These are phyloP conservation scores for Zymoseptoria pseudotritici DNA, from an alignment of 2,329 filamentous ascomycete genomes.

Conservation along the genomic window DNA sequence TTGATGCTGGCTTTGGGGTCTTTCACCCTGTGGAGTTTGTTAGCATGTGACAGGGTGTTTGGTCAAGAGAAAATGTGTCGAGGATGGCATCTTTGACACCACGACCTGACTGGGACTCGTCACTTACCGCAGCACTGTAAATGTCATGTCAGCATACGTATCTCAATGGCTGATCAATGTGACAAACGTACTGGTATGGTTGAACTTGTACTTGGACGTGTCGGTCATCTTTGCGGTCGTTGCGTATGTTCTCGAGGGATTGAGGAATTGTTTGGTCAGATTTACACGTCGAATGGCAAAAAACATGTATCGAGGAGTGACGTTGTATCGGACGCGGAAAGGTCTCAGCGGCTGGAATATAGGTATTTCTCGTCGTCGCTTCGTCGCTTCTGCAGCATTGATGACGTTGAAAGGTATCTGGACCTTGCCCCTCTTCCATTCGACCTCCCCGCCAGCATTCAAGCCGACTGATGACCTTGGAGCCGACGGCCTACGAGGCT, in stretches of 20 bases:
- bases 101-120: background rate
- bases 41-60: conserved; percentile 45
- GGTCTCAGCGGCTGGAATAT: background rate
- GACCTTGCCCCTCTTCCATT: background rate
- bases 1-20: conserved; percentile 78
- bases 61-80: background rate
- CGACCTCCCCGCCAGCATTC: background rate
- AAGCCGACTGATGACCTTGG: background rate
- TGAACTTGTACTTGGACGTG: conserved; percentile 57
- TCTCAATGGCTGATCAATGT: background rate
- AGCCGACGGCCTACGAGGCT: background rate
- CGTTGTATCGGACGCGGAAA: background rate
- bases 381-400: background rate
- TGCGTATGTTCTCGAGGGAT: conserved; percentile 6
- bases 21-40: conserved; percentile 65
- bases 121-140: background rate
- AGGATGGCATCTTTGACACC: background rate
- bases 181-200: conserved; percentile 42
- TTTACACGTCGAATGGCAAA: conserved; percentile 4
- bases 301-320: background rate
- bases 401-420: background rate
- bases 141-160: background rate
- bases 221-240: conserved; percentile 49
- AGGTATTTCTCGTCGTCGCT: background rate
- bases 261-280: conserved; percentile 7